phyloP scores from a whole-genome alignment of 495 filamentous ascomycete genomes.

The Penicillium antarcticum region DNA sequence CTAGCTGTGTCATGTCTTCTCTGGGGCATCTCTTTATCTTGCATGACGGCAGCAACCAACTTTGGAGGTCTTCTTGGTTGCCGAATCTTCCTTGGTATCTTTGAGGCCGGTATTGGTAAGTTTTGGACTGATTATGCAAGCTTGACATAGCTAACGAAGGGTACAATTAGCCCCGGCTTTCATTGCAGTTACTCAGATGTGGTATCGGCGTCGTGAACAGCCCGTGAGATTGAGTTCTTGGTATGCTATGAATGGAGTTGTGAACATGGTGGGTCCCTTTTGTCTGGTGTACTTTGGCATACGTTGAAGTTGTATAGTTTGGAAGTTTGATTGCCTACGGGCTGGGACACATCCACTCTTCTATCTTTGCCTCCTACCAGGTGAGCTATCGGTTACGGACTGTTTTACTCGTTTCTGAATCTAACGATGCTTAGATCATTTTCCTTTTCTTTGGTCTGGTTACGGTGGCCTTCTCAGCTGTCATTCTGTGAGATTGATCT shows the following conservation, averaged over 20 bases:
- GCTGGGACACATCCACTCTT: conserved; percentile 55
- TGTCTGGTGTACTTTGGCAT: background rate
- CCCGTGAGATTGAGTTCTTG: conserved; percentile 55
- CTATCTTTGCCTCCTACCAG: conserved; percentile 55
- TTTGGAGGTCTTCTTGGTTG: conserved; percentile 55
- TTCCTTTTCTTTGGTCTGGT: conserved; percentile 53
- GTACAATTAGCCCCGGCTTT: conserved; percentile 50
- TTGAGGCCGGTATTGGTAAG: conserved; percentile 52
- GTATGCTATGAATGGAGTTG: conserved; percentile 59
- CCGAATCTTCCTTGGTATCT: conserved; percentile 60
- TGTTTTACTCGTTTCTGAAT: conserved; percentile 1
- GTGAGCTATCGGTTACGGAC: conserved; percentile 10
- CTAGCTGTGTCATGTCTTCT: conserved; percentile 54
- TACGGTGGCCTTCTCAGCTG: conserved; percentile 46
- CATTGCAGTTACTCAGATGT: conserved; percentile 61
- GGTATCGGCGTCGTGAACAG: conserved; percentile 59
- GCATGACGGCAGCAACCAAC: conserved; percentile 53
- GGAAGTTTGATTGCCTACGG: conserved; percentile 54
- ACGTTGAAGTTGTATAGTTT: conserved; percentile 19
- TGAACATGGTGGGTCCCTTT: conserved; percentile 45
- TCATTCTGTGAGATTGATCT: conserved; percentile 33
- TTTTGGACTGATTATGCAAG: background rate
- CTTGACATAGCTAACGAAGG: background rate
- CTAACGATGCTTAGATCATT: conserved; percentile 37
- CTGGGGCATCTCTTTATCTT: conserved; percentile 55